Conservation (phyloP, 345 rosid species). For the Rhodamnia rubescens region DNA sequence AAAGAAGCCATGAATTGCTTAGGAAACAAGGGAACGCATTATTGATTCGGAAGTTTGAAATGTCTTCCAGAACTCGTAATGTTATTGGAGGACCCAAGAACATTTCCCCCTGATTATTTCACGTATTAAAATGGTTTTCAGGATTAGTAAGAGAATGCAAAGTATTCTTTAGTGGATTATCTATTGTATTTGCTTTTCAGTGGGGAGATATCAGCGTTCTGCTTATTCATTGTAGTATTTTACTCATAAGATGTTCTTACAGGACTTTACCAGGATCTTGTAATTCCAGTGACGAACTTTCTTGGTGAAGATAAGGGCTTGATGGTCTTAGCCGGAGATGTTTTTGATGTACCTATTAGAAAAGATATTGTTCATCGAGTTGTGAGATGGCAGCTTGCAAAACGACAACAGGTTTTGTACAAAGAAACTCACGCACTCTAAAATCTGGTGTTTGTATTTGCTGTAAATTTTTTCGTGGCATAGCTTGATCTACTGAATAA, state of each 20-base stretch:
- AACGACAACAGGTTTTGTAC: conserved; percentile 63
- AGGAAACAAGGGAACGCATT: neutral
- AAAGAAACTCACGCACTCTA: neutral
- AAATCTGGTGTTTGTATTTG: neutral
- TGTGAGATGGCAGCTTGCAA: conserved; percentile 85
- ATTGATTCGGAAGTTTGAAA: neutral
- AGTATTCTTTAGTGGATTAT: neutral
- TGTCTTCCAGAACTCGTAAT: neutral
- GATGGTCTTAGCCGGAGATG: conserved; percentile 86
- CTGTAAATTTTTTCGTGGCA: neutral
- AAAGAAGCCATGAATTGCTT: neutral
- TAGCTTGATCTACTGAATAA: neutral
- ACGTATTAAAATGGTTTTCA: neutral
- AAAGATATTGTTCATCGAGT: conserved; percentile 90
- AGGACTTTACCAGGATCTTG: conserved; percentile 74
- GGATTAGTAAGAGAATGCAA: neutral
- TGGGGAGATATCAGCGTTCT: neutral
- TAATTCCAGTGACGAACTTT: conserved; percentile 77
- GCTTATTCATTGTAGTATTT: neutral
- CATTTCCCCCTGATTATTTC: neutral
- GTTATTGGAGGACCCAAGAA: neutral
- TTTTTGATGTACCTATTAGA: conserved; percentile 86
- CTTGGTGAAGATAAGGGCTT: conserved; percentile 64
- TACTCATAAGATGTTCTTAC: neutral
- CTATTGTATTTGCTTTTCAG: neutral